Base-by-base conservation (phyloP, 805 yeast species). In the Wickerhamiella australiensis region DNA sequence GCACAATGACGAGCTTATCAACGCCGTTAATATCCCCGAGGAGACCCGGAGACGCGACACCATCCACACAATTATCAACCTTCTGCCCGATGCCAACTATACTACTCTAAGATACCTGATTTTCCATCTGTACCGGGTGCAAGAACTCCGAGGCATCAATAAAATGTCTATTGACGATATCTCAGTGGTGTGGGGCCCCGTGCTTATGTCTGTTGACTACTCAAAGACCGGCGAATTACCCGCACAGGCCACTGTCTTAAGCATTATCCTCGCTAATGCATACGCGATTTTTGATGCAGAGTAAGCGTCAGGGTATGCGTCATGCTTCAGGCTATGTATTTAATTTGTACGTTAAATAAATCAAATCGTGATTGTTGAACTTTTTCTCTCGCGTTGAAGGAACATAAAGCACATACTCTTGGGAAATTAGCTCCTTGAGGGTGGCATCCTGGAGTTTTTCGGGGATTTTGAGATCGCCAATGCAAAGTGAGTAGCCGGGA, bases 181-280 rank as follows among this genome's bases (percentile, higher is more conserved):
- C 58, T 85, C 94, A 43, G 85, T 85, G 36, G 87, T 90, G 35
- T 92, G 98, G 98, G 96, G 96, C 0, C 95, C 95, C 17, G 84
- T 85, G 1, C 67, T 92, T 47, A 73, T 92, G 63, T 75, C 80
- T 17, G 77, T 79, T 44, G 83, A 78, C 57, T 77, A 76, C 51
- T 75, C 76, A 21, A 69, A 74, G 60, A 80, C 78, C 52, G 84
- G 80, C 54, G 95, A 79, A 59, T 77, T 84, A 69, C 80, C 81
- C 50, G 78, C 75, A 56, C 85, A 84, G 65, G 81, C 85, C 42
- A 75, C 75, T 51, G 83, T 86, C 3, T 77, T 92, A 57, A 95
- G 88, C 62, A 90, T 87, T 52, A 74, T 92, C 59, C 78, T 90
- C 66, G 65, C 74, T 52, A 86, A 86, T 58, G 90, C 95, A 7